Evolutionary conservation across 495 filamentous ascomycete genomes (phyloP).

Genomic region (Tuber umbilicatum): DNA sequence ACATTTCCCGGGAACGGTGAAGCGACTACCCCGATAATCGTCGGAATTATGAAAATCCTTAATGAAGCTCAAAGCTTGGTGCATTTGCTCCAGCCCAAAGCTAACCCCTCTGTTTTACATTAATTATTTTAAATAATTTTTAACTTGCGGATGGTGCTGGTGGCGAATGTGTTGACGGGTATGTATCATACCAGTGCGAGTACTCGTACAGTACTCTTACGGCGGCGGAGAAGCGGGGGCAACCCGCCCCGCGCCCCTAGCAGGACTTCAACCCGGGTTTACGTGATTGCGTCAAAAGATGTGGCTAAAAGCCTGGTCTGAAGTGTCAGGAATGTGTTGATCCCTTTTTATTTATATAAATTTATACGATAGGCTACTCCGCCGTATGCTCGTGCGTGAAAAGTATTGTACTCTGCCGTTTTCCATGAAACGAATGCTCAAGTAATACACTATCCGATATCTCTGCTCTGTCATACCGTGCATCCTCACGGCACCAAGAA

Average conservation of each 20-base stretch:
- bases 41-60: background rate
- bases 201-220: background rate
- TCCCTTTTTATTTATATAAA: conserved; percentile 1
- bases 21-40: background rate
- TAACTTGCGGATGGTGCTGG: background rate
- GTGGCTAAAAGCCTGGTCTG: conserved; percentile 22
- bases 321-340: conserved; percentile 20
- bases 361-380: background rate
- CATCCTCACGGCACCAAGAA: background rate
- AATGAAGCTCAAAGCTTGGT: background rate
- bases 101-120: background rate
- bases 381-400: background rate
- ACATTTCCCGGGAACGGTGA: background rate
- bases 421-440: background rate
- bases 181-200: too few relatives aligned
- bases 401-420: background rate
- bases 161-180: background rate
- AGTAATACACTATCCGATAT: background rate
- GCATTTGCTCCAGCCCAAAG: background rate
- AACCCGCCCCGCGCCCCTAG: background rate
- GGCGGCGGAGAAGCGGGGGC: background rate
- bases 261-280: conserved; percentile 29
- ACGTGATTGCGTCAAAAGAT: conserved; percentile 21
- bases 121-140: background rate
- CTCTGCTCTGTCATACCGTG: background rate